These are phyloP conservation scores for Pyricularia sp. DNA, from an alignment of 2,329 filamentous ascomycete genomes.

Conservation along the genomic window DNA sequence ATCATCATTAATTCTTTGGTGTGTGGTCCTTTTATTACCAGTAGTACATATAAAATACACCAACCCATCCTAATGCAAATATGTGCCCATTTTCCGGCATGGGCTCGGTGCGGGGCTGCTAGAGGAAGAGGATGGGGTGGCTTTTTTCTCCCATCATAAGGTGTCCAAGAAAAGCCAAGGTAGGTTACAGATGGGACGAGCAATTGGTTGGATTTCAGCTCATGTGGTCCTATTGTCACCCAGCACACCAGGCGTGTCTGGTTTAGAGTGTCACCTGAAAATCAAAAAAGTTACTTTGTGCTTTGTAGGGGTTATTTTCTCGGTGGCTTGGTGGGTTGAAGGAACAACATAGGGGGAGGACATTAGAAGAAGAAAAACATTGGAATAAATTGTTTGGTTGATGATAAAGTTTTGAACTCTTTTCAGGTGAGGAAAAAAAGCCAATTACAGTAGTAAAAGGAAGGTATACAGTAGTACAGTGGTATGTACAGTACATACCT, in stretches of 20 bases:
- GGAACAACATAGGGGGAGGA: background rate
- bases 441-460: background rate
- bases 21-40: background rate
- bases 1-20: background rate
- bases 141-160: background rate
- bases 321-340: background rate
- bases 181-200: background rate
- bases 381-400: background rate
- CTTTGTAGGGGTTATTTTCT: background rate
- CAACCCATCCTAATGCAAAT: background rate
- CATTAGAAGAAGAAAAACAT: background rate
- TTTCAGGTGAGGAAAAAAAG: background rate
- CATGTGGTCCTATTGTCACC: background rate
- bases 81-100: background rate
- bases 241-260: background rate
- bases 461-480: too few species aligned
- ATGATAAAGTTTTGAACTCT: background rate
- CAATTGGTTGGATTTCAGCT: background rate
- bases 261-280: background rate
- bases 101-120: background rate
- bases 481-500: too few species aligned
- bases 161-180: background rate
- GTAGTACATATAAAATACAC: background rate
- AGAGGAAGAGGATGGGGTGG: background rate
- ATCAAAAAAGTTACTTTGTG: background rate